Percentiles rank a stretch among this genome's conserved stretches.
phyloP scores from a whole-genome alignment of 164 flowering plant genomes.

The Akebia trifoliata region DNA sequence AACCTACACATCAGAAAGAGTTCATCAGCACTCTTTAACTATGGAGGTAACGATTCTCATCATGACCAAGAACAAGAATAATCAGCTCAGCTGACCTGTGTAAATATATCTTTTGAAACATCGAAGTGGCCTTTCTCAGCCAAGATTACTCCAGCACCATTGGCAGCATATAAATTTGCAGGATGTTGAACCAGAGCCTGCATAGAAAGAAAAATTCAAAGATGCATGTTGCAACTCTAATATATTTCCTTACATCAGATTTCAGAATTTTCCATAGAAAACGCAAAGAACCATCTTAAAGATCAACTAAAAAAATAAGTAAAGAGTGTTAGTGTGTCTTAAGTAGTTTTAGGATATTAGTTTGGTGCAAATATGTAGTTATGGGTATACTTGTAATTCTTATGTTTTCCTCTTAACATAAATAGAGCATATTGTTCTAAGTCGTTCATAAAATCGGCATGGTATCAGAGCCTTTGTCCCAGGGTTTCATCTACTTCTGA shows the following conservation, averaged over 20 bases:
- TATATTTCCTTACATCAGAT: not conserved
- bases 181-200: slow-evolving; percentile 79
- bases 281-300: too few species aligned
- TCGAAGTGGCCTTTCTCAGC: slow-evolving; percentile 98
- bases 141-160: slow-evolving; percentile 88
- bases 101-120: slow-evolving; percentile 86
- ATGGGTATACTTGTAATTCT: too few species aligned
- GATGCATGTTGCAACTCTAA: not conserved
- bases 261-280: not conserved
- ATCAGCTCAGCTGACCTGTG: slow-evolving; percentile 52
- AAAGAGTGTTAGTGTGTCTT: too few species aligned
- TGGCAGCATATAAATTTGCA: slow-evolving; percentile 89
- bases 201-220: not conserved
- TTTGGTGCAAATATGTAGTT: too few species aligned
- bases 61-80: not conserved
- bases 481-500: too few species aligned
- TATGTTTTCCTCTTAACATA: too few species aligned
- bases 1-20: slow-evolving; percentile 42
- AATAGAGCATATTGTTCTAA: too few species aligned
- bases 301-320: too few species aligned
- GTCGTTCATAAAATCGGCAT: too few species aligned
- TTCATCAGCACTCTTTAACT: not conserved
- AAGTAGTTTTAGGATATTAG: too few species aligned
- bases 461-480: too few species aligned
- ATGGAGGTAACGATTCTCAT: too few species aligned